A percentile compares a stretch with the other conserved stretches of the same genome.
phyloP scores from a whole-genome alignment of 2,329 filamentous ascomycete species.

The Onygenales sp. region DNA sequence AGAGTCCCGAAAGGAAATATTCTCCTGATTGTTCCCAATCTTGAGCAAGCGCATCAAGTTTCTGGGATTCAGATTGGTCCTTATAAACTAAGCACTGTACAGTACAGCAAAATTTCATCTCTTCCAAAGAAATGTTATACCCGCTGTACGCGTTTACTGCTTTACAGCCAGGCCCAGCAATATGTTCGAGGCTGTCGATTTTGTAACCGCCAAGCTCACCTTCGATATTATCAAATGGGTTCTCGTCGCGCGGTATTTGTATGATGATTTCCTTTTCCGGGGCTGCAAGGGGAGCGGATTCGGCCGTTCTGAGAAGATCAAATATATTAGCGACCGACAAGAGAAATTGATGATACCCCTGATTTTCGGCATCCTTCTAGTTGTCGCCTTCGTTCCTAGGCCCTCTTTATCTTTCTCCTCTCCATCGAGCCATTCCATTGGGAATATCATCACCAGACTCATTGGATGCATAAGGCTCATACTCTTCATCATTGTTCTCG shows the following conservation, averaged over 20 bases:
- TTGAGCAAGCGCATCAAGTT: background rate
- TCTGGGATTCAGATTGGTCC: background rate
- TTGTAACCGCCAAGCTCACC: background rate
- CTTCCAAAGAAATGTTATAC: conserved; percentile 2
- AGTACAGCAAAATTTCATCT: conserved; percentile 4
- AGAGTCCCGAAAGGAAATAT: background rate
- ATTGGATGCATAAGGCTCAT: conserved; percentile 2
- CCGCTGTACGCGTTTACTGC: conserved; percentile 1
- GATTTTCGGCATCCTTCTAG: no score
- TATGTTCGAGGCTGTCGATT: background rate
- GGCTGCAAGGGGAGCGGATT: background rate
- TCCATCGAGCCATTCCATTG: conserved; percentile 4
- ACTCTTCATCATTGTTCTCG: background rate
- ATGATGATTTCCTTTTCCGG: background rate
- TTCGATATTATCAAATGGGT: background rate
- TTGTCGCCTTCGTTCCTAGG: no score
- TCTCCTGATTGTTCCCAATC: background rate
- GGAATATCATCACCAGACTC: conserved; percentile 6
- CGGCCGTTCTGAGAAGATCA: background rate
- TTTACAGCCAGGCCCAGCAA: conserved; percentile 1
- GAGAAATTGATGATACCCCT: no score
- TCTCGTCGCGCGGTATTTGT: background rate
- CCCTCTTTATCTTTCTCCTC: background rate
- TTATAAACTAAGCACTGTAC: conserved; percentile 3
- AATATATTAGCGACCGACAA: no score